Percentiles rank a stretch among this genome's conserved stretches.
phyloP scores from a whole-genome alignment of 768 basidiomycete species.

The Dentipellis fragilis region DNA sequence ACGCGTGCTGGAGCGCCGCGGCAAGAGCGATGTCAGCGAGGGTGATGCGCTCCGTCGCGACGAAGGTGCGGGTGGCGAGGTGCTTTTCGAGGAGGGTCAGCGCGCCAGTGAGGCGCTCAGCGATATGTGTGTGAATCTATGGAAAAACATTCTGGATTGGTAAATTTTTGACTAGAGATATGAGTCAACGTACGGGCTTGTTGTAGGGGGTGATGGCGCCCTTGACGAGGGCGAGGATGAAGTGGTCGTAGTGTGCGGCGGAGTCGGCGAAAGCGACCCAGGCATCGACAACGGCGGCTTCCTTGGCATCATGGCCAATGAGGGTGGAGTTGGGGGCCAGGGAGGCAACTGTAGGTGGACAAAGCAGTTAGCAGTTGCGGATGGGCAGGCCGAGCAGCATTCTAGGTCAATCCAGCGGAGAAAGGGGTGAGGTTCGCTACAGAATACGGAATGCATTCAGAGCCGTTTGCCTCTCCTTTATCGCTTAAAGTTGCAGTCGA shows the following conservation, averaged over 20 bases:
- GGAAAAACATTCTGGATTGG: background rate
- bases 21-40: conserved; percentile 80
- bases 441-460: background rate
- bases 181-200: conserved; percentile 55
- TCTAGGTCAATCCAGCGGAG: background rate
- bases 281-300: conserved; percentile 72
- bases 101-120: conserved; percentile 43
- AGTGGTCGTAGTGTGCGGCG: conserved; percentile 29
- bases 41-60: conserved; percentile 91
- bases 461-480: background rate
- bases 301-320: conserved; percentile 53
- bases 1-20: conserved; percentile 42
- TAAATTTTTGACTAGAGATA: background rate
- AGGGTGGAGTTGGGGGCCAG: conserved; percentile 73
- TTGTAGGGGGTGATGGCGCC: conserved; percentile 56
- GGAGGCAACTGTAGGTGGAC: conserved; percentile 48
- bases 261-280: conserved; percentile 71
- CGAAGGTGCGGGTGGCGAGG: conserved; percentile 74
- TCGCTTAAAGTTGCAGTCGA: too few species aligned
- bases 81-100: conserved; percentile 64
- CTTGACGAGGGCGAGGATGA: conserved; percentile 32
- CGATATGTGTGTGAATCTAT: conserved; percentile 39
- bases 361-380: background rate
- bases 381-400: background rate
- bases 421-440: background rate